phyloP scores from a whole-genome alignment of 2,329 filamentous ascomycete genomes.

The Colletotrichum destructivum region DNA sequence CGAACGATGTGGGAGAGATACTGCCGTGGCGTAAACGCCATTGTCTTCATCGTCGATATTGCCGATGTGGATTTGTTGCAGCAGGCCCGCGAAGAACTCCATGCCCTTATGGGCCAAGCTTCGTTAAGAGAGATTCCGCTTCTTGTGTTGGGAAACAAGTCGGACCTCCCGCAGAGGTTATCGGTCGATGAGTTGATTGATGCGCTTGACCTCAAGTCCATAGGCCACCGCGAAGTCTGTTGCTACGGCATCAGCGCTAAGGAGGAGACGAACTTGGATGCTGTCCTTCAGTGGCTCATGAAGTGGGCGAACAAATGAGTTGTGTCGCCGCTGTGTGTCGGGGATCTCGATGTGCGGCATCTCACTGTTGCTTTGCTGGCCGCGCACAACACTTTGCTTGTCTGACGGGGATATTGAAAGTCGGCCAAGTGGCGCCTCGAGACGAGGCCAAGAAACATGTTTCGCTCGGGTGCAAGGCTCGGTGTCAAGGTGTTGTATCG shows the following conservation, averaged over 20 bases:
- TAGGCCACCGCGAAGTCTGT: constrained; percentile 93
- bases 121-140: constrained; percentile 91
- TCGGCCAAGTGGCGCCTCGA: not conserved
- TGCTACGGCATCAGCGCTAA: constrained; percentile 99
- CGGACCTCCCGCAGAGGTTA: constrained; percentile 90
- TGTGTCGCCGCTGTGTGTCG: constrained; percentile 25
- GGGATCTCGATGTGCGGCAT: not conserved
- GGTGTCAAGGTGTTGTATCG: constrained; percentile 14
- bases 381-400: not conserved
- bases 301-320: constrained; percentile 83
- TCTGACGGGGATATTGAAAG: not conserved
- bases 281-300: constrained; percentile 96
- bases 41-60: constrained; percentile 98
- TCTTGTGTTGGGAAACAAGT: constrained; percentile 96
- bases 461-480: not conserved
- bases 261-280: constrained; percentile 98
- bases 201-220: constrained; percentile 87
- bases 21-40: constrained; percentile 96
- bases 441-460: not conserved
- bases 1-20: constrained; percentile 99
- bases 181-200: constrained; percentile 97
- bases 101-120: constrained; percentile 87
- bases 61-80: constrained; percentile 86
- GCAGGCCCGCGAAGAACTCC: constrained; percentile 91
- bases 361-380: not conserved